Base-by-base conservation (phyloP, 495 filamentous ascomycete genomes). In the Daldinia bambusicola region DNA sequence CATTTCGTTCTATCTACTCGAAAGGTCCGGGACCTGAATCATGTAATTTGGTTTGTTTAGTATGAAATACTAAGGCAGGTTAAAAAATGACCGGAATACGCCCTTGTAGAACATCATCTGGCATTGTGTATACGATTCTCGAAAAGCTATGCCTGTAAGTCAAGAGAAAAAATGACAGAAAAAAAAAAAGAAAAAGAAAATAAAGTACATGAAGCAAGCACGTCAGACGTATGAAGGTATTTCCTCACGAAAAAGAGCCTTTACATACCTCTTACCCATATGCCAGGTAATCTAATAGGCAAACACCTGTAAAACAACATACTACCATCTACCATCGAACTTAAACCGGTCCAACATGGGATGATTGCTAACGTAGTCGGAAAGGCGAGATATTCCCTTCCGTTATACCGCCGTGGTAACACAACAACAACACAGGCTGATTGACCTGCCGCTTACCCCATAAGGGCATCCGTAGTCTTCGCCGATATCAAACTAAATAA, bases 341-440 rank as follows among this genome's bases (percentile, higher is more conserved):
- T 58, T 57, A 63, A 43, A 57, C 43, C 66, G 40, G 45, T 14
- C 40, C 10, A 57, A 57, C 20, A 14, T 64, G 8, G 18, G 18
- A 52, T 37, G 7, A 38, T 38, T 18, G 53, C 6, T 48, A 30
- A 61, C 40, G 26, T 51, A 55, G 41, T 57, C 69, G 69, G 69
- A 68, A 64, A 72, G 16, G 55, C 32, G 53, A 67, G 63, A 72
- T 72, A 60, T 72, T 68, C 64, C 64, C 56, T 68, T 72, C 69
- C 69, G 69, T 63, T 53, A 72, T 72, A 72, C 60, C 69, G 69
- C 69, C 69, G 69, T 65, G 30, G 64, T 67, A 72, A 18, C 60
- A 72, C 69, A 64, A 64, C 53, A 61, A 6, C 26, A 26, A 26
- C 26, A 26, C 64, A 72, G 63, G 69, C 69, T 67, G 69, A 72